Conservation (phyloP, 352 stramenopile genomes). For the Halophytophthora polymorphica region DNA sequence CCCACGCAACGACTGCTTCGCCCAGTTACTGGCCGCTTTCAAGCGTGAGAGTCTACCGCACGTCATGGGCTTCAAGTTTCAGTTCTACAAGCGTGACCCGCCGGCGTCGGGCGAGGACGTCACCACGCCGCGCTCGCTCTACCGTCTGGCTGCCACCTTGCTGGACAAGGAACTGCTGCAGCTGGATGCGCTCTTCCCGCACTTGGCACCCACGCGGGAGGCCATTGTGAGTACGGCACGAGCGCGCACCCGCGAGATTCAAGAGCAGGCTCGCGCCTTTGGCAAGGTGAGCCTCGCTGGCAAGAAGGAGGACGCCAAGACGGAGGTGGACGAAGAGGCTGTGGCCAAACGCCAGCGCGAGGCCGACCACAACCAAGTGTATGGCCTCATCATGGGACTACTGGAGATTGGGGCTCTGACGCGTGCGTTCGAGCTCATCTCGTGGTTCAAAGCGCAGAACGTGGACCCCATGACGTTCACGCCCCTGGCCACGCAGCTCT, state of each 20-base stretch:
- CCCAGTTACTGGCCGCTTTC: conserved; percentile 66
- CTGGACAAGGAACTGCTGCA: conserved; percentile 76
- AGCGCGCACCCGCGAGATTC: conserved; percentile 50
- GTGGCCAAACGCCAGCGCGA: conserved; percentile 20
- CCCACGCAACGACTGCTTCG: conserved; percentile 73
- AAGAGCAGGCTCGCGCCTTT: conserved; percentile 51
- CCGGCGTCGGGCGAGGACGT: conserved; percentile 27
- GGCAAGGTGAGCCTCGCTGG: conserved; percentile 72
- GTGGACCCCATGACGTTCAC: conserved; percentile 67
- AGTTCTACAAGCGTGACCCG: conserved; percentile 77
- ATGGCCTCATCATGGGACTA: conserved; percentile 77
- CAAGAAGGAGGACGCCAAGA: conserved; percentile 46
- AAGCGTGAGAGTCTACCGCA: conserved; percentile 82
- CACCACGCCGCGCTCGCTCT: conserved; percentile 69
- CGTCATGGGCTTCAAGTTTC: conserved; percentile 93
- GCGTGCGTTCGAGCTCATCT: conserved; percentile 75
- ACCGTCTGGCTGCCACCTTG: conserved; percentile 86
- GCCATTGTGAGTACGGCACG: conserved; percentile 46
- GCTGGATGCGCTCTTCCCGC: conserved; percentile 72
- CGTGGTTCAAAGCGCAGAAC: conserved; percentile 65
- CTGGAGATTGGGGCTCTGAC: conserved; percentile 67
- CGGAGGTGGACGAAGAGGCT: conserved; percentile 21
- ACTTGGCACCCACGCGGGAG: conserved; percentile 68
- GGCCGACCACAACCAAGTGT: conserved; percentile 68
- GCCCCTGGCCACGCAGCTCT: conserved; percentile 63